Base-by-base conservation (phyloP, 2,329 filamentous ascomycete genomes). In the Paracoccidioides brasiliensis region DNA sequence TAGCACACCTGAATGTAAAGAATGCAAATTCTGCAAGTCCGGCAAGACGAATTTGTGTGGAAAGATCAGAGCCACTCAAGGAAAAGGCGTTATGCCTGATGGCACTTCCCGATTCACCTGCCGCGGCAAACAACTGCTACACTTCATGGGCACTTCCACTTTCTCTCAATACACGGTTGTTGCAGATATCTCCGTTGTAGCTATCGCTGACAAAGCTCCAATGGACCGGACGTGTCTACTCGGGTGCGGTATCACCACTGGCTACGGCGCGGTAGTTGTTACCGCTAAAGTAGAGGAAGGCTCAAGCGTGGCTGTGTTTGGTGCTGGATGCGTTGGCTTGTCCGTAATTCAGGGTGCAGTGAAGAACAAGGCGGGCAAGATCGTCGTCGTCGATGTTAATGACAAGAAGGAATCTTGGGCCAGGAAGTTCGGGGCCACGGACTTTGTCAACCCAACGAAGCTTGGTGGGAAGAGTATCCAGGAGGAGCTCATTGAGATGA, bases 11-110 rank as follows among this genome's bases (percentile, higher is more conserved):
- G 91, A 97, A 78, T 97, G 93, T 78, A 80, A 82, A 64, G 91
- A 97, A 74, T 98, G 93, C 84, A 97, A 97, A 79, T 97, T 97
- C 81, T 98, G 93, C 85, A 93, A 89, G 75, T 97, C 91, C 44
- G 93, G 91, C 76, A 98, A 98, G 84, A 97, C 91, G 67, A 95
- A 97, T 76, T 86, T 97, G 57, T 97, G 91, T 77, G 93, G 93
- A 72, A 97, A 97, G 83, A 98, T 98, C 74, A 86, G 93, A 66
- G 88, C 89, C 48, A 97, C 93, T 46, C 93, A 98, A 77, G 93
- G 93, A 66, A 86, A 84, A 74, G 93, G 93, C 68, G 82, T 96
- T 64, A 95, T 98, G 90, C 93, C 93, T 56, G 93, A 98, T 72
- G 91, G 91, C 66, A 97, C 91, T 62, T 86, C 86, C 56, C 87